Percentiles rank a stretch among this genome's conserved stretches.
Conservation (phyloP, 2,329 filamentous ascomycete genomes). For the Fusarium nematophilum region DNA sequence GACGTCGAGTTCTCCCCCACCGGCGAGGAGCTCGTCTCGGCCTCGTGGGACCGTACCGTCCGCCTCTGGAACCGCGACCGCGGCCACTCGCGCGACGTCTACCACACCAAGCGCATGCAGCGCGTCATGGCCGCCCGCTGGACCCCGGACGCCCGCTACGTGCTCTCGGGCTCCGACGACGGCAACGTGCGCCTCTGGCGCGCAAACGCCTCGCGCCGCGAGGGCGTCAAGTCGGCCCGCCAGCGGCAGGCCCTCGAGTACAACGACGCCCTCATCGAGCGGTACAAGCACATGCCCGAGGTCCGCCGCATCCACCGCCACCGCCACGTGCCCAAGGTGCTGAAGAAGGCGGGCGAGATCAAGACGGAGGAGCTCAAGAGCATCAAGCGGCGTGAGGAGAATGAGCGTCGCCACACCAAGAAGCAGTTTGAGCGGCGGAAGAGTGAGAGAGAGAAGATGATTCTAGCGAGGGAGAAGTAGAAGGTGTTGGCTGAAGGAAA, state of each 20-base stretch:
- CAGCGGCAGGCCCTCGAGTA: conserved; percentile 93
- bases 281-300: conserved; percentile 97
- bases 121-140: conserved; percentile 87
- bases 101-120: conserved; percentile 98
- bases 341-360: conserved; percentile 97
- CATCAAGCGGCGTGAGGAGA: conserved; percentile 92
- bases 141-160: conserved; percentile 89
- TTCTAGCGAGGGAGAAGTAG: conserved; percentile 74
- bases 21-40: conserved; percentile 91
- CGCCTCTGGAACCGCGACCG: conserved; percentile 84
- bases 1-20: conserved; percentile 96
- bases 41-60: conserved; percentile 86
- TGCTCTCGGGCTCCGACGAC: conserved; percentile 92
- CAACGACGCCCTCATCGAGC: conserved; percentile 82
- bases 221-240: conserved; percentile 85
- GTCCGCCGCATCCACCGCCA: conserved; percentile 91
- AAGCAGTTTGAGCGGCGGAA: conserved; percentile 80
- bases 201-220: conserved; percentile 82
- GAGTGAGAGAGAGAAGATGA: conserved; percentile 92
- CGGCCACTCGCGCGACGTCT: conserved; percentile 91
- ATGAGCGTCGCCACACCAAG: conserved; percentile 90
- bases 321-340: conserved; percentile 88
- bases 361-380: conserved; percentile 89
- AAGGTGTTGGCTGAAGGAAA: conserved; percentile 18
- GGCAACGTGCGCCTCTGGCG: conserved; percentile 91